Evolutionary conservation across 148 eudicot genomes (phyloP).

Genomic region (Heliosperma pusillum): DNA sequence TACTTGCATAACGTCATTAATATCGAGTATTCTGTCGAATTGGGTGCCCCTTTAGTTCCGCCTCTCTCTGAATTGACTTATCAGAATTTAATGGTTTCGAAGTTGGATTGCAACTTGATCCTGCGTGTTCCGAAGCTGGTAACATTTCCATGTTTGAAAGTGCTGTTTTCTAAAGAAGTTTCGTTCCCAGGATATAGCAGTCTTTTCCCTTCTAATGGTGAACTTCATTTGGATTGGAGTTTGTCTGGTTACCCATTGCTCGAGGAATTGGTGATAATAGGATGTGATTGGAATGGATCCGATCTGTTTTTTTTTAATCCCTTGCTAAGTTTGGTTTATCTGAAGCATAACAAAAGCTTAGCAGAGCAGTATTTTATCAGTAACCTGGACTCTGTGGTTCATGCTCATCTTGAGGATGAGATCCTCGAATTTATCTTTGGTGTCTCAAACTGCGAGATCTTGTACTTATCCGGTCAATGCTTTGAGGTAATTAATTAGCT

Average conservation of each 20-base stretch:
- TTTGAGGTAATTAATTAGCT: slow-evolving; percentile 19
- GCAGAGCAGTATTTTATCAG: background rate
- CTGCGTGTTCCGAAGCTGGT: slow-evolving; percentile 3
- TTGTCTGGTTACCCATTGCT: slow-evolving; percentile 17
- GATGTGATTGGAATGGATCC: slow-evolving; percentile 15
- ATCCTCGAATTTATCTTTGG: slow-evolving; percentile 9
- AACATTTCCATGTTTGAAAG: slow-evolving; percentile 22
- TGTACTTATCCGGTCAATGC: slow-evolving; percentile 25
- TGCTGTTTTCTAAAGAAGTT: slow-evolving; percentile 12
- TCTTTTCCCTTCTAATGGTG: background rate
- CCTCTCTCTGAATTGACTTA: slow-evolving; percentile 1
- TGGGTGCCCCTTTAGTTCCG: background rate
- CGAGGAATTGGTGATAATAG: slow-evolving; percentile 22
- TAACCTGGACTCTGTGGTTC: slow-evolving; percentile 7
- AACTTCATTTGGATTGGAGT: background rate
- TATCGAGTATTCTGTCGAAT: slow-evolving; percentile 11
- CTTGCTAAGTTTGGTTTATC: slow-evolving; percentile 16
- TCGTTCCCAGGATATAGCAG: background rate
- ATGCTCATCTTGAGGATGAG: slow-evolving; percentile 17
- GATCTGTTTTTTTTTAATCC: slow-evolving; percentile 18
- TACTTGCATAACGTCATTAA: too few relatives aligned
- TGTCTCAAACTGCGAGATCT: slow-evolving; percentile 10
- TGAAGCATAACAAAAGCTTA: slow-evolving; percentile 10
- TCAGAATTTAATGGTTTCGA: slow-evolving; percentile 19
- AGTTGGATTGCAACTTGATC: slow-evolving; percentile 16